These are phyloP conservation scores for Arabidopsis arenosa DNA, from an alignment of 345 rosid species.

Conservation along the genomic window DNA sequence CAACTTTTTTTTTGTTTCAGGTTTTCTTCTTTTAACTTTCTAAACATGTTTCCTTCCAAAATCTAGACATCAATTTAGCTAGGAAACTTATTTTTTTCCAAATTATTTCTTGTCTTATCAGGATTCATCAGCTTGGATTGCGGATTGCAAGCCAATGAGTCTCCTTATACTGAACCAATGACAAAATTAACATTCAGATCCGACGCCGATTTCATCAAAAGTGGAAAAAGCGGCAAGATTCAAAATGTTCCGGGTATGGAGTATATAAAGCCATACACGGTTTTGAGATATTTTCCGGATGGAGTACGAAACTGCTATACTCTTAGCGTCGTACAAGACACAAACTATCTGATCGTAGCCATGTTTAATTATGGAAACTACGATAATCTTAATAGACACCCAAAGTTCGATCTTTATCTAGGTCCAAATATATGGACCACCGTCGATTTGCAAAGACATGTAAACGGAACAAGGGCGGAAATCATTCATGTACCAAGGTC, in stretches of 20 bases:
- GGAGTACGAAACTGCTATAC: conserved; percentile 44
- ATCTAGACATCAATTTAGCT: not conserved
- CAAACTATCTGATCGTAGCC: conserved; percentile 41
- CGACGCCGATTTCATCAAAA: conserved; percentile 28
- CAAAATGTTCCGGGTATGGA: conserved; percentile 14
- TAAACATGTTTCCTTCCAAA: not conserved
- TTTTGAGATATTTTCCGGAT: conserved; percentile 40
- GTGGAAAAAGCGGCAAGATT: conserved; percentile 34
- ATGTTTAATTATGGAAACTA: conserved; percentile 45
- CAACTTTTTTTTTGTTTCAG: not conserved
- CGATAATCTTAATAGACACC: conserved; percentile 22
- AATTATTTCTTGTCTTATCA: conserved; percentile 1
- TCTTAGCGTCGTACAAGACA: conserved; percentile 23
- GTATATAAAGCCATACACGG: conserved; percentile 32
- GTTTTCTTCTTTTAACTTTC: conserved; percentile 10
- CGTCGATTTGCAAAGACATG: conserved; percentile 25
- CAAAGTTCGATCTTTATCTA: conserved; percentile 40
- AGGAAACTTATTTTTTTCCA: not conserved
- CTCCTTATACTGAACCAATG: conserved; percentile 41
- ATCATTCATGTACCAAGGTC: conserved; percentile 37
- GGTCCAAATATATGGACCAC: conserved; percentile 47
- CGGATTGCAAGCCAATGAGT: conserved; percentile 32
- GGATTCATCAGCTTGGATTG: conserved; percentile 46
- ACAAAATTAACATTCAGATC: conserved; percentile 40
- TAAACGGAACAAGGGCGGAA: conserved; percentile 28